Percentiles rank a stretch among this genome's conserved stretches.
Conservation (phyloP, 352 stramenopile genomes). For the Globisporangium rhizosaccharum region DNA sequence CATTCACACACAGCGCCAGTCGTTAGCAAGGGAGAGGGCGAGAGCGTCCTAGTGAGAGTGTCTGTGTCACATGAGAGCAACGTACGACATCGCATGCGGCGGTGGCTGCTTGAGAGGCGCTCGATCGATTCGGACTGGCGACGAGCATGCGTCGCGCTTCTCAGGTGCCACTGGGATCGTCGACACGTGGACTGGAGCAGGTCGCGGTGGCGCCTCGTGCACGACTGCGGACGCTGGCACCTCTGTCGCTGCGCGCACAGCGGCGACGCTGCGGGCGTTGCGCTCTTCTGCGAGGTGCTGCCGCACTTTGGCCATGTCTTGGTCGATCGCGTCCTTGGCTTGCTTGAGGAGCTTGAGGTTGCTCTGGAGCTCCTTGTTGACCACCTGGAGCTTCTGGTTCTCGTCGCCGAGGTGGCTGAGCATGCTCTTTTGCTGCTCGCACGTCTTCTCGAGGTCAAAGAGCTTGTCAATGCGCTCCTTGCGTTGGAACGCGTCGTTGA, state of each 20-base stretch:
- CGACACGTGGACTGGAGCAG: neutral
- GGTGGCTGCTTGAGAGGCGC: neutral
- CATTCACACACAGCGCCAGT: slow-evolving; percentile 1
- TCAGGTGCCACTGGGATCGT: slow-evolving; percentile 18
- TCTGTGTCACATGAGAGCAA: neutral
- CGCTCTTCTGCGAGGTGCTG: slow-evolving; percentile 70
- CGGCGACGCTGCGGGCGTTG: slow-evolving; percentile 28
- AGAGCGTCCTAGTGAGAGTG: neutral
- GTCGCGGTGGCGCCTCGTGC: slow-evolving; percentile 12
- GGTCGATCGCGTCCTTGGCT: slow-evolving; percentile 59
- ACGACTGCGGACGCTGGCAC: neutral
- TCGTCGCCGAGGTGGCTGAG: slow-evolving; percentile 70
- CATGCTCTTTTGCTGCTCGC: slow-evolving; percentile 64
- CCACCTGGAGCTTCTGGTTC: slow-evolving; percentile 73
- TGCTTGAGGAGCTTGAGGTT: slow-evolving; percentile 80
- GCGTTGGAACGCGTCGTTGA: slow-evolving; percentile 87
- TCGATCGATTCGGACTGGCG: slow-evolving; percentile 31
- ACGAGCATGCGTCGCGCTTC: slow-evolving; percentile 58
- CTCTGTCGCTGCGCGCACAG: slow-evolving; percentile 20
- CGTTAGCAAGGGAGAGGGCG: slow-evolving; percentile 5
- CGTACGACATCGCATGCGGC: neutral
- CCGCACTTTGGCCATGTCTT: slow-evolving; percentile 52
- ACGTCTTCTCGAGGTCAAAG: slow-evolving; percentile 80
- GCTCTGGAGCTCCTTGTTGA: slow-evolving; percentile 79
- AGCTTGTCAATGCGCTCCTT: slow-evolving; percentile 86